Conservation (phyloP, 2,329 filamentous ascomycete species). For the Rugonectria rugulosa region DNA sequence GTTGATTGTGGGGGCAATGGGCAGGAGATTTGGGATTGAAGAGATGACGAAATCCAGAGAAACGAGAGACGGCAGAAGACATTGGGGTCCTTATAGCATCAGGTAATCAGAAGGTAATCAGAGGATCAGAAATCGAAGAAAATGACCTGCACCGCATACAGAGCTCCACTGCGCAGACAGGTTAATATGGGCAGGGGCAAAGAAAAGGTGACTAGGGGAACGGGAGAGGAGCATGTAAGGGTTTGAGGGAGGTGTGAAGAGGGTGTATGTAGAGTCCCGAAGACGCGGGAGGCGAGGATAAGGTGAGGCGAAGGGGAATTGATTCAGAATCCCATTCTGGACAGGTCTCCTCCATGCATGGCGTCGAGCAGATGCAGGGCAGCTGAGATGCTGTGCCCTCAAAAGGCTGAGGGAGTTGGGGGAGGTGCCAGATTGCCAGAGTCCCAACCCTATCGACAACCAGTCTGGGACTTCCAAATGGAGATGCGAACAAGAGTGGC, state of each 20-base stretch:
- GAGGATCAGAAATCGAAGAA: conserved; percentile 32
- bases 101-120: conserved; percentile 22
- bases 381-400: conserved; percentile 9
- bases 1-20: conserved; percentile 26
- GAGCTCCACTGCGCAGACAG: conserved; percentile 26
- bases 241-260: conserved; percentile 18
- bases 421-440: not conserved
- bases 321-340: conserved; percentile 4
- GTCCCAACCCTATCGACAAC: conserved; percentile 1
- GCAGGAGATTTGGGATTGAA: conserved; percentile 30
- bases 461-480: conserved; percentile 2
- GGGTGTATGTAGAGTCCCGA: conserved; percentile 12
- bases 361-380: conserved; percentile 9
- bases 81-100: conserved; percentile 38
- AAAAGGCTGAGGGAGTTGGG: not conserved
- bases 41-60: conserved; percentile 37
- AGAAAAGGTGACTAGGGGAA: conserved; percentile 15
- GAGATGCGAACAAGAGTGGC: conserved; percentile 10
- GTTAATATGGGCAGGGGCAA: conserved; percentile 31
- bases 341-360: conserved; percentile 2
- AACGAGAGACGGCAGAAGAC: conserved; percentile 29
- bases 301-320: conserved; percentile 21
- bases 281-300: conserved; percentile 24
- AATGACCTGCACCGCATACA: conserved; percentile 24
- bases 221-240: not conserved